Evolutionary conservation across 441 rosid genomes (phyloP).

Genomic region (Gossypium aridum): DNA sequence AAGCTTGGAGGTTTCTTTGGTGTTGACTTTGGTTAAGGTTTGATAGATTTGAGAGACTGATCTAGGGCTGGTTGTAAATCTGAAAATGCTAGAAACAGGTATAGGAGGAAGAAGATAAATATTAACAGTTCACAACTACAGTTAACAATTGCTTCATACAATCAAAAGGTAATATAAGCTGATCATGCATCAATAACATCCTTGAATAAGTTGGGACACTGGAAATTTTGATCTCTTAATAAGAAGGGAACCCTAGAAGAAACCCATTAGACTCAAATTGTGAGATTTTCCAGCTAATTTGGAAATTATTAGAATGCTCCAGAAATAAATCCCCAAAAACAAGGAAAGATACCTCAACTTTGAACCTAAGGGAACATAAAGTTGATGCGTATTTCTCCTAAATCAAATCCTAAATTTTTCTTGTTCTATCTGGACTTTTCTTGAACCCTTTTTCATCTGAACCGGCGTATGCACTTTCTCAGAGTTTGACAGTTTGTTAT

Average conservation of each 20-base stretch:
- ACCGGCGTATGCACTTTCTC: not conserved
- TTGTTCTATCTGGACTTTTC: not conserved
- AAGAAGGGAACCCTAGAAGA: not conserved
- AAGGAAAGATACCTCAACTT: not conserved
- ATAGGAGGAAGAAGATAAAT: too few relatives aligned
- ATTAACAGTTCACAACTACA: too few relatives aligned
- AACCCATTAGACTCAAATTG: not conserved
- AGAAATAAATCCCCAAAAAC: not conserved
- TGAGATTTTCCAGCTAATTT: not conserved
- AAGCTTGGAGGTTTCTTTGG: not conserved
- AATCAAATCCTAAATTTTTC: not conserved
- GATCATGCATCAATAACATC: constrained; percentile 1
- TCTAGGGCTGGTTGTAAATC: not conserved
- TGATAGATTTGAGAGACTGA: not conserved
- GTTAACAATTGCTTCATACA: not conserved
- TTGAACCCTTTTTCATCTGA: not conserved
- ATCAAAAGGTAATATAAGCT: not conserved
- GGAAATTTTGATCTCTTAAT: not conserved
- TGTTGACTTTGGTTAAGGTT: not conserved
- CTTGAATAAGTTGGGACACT: not conserved
- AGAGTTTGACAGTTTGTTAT: not conserved
- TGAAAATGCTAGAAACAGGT: not conserved
- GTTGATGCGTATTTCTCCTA: not conserved
- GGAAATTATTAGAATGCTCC: not conserved
- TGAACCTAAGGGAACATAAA: not conserved